Evolutionary conservation across 2,329 filamentous ascomycete genomes (phyloP).

Genomic region (Aspergillus sp.): DNA sequence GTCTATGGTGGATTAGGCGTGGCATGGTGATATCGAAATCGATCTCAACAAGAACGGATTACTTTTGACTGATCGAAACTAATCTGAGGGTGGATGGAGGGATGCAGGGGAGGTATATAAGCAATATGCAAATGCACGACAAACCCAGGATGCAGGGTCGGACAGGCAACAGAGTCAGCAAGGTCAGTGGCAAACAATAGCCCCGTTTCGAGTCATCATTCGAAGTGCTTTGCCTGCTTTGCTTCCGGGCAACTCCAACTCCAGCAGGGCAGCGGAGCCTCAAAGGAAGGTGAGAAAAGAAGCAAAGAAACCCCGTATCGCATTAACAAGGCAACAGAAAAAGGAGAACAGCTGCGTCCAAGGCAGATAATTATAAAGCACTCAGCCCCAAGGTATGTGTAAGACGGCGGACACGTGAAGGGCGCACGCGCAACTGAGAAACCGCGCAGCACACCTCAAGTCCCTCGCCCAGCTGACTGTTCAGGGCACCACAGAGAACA

Average conservation of each 20-base stretch:
- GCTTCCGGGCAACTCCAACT: not conserved
- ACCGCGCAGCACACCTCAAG: constrained; percentile 8
- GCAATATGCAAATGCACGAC: not conserved
- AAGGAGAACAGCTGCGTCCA: not conserved
- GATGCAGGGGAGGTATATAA: not conserved
- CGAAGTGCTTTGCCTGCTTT: not conserved
- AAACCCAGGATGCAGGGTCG: not conserved
- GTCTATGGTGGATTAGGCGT: constrained; percentile 33
- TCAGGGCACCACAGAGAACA: constrained; percentile 5
- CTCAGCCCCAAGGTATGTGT: constrained; percentile 23
- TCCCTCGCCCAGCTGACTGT: constrained; percentile 20
- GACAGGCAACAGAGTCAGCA: constrained; percentile 2
- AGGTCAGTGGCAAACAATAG: constrained; percentile 2
- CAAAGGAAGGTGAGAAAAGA: constrained; percentile 3
- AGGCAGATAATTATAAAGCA: constrained; percentile 22
- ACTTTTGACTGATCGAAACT: not conserved
- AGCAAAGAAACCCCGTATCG: constrained; percentile 1
- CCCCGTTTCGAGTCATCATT: constrained; percentile 3
- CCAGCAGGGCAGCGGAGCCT: not conserved
- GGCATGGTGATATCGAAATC: constrained; percentile 28
- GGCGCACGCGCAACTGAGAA: constrained; percentile 24
- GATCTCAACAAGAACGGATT: not conserved
- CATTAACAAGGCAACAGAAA: not conserved
- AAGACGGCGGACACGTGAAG: constrained; percentile 26
- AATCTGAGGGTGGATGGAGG: not conserved